A percentile compares a stretch with the other conserved stretches of the same genome.
These are phyloP conservation scores for Grigorovia humatica DNA, from an alignment of 805 yeast genomes.

Conservation along the genomic window DNA sequence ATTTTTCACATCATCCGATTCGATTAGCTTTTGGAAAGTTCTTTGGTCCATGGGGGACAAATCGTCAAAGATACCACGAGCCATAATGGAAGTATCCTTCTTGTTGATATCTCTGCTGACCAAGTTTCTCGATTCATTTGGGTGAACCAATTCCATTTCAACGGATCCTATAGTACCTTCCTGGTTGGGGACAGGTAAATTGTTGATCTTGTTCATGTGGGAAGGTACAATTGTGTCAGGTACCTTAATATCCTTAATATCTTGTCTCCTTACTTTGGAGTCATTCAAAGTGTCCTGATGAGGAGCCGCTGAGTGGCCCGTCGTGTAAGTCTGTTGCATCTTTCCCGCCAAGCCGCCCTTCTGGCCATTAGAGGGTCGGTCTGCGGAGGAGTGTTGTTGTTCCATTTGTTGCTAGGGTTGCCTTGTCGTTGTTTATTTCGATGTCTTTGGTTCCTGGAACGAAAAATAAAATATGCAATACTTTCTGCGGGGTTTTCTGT, in stretches of 20 bases:
- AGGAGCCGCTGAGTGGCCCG: neutral
- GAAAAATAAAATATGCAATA: neutral
- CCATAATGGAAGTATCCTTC: slow-evolving; percentile 24
- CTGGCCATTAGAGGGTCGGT: neutral
- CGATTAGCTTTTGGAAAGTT: slow-evolving; percentile 8
- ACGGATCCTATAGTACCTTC: slow-evolving; percentile 23
- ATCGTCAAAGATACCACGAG: slow-evolving; percentile 14
- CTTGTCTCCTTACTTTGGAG: neutral
- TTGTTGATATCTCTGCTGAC: slow-evolving; percentile 21
- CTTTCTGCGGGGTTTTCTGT: too few relatives aligned
- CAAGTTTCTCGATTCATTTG: slow-evolving; percentile 12
- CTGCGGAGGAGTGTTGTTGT: neutral
- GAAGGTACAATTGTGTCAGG: slow-evolving; percentile 16
- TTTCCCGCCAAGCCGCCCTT: neutral
- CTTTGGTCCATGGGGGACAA: slow-evolving; percentile 7
- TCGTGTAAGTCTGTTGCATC: slow-evolving; percentile 1
- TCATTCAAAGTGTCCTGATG: neutral
- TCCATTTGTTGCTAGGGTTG: neutral
- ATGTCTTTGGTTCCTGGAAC: neutral
- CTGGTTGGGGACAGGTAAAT: slow-evolving; percentile 18
- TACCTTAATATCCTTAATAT: neutral
- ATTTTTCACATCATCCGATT: slow-evolving; percentile 8
- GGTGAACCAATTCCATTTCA: slow-evolving; percentile 23
- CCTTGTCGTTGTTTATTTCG: neutral
- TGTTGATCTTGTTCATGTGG: slow-evolving; percentile 10